phyloP scores from a whole-genome alignment of 208 protist species.

The Acanthamoeba castellanii region DNA sequence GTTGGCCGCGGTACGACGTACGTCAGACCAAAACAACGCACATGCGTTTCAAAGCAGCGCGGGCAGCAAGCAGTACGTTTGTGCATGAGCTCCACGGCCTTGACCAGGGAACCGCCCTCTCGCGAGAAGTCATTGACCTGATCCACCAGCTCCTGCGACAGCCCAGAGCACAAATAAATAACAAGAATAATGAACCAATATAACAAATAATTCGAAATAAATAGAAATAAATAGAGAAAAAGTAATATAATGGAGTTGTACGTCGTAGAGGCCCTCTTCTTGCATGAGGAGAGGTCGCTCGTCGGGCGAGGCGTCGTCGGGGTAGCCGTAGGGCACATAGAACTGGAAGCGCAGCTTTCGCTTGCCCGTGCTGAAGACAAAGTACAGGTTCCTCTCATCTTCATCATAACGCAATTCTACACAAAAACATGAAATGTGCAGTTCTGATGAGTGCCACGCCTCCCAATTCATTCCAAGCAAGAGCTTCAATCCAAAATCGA shows the following conservation, averaged over 20 bases:
- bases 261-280: conserved; percentile 56
- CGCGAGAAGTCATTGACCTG: conserved; percentile 56
- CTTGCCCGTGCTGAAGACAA: conserved; percentile 26
- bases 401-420: conserved; percentile 58
- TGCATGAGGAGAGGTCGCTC: conserved; percentile 59
- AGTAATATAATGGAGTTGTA: not conserved
- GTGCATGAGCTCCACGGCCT: conserved; percentile 27
- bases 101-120: not conserved
- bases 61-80: not conserved
- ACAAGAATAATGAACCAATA: not conserved
- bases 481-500: not conserved
- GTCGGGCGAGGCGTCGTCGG: conserved; percentile 10
- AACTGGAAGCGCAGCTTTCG: conserved; percentile 49
- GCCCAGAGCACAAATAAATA: not conserved
- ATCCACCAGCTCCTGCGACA: conserved; percentile 20
- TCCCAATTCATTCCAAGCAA: not conserved
- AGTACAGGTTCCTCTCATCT: conserved; percentile 62
- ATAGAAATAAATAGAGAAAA: not conserved
- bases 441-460: too few species aligned
- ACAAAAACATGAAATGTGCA: not conserved
- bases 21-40: not conserved
- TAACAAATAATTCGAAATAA: not conserved
- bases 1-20: too few species aligned
- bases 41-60: not conserved
- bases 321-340: conserved; percentile 68